These are phyloP conservation scores for Paramyrothecium sp. DNA, from an alignment of 2,329 filamentous ascomycete species.

Conservation along the genomic window DNA sequence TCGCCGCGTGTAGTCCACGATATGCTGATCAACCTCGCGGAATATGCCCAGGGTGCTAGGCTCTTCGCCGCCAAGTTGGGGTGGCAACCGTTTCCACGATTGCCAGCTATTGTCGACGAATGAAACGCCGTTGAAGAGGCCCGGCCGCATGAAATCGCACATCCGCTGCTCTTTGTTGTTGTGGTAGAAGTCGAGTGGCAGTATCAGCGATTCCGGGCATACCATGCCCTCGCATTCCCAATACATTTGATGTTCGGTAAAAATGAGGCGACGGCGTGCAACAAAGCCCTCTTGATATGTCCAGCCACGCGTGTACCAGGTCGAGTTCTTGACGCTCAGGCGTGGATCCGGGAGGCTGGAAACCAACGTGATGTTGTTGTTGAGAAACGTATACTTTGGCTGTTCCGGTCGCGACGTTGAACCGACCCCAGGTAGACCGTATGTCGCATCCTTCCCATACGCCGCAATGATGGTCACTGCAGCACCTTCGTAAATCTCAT, in stretches of 20 bases:
- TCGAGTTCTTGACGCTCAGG: slow-evolving; percentile 25
- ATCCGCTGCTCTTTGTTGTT: slow-evolving; percentile 29
- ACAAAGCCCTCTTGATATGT: slow-evolving; percentile 38
- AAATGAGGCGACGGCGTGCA: slow-evolving; percentile 33
- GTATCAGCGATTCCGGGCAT: slow-evolving; percentile 30
- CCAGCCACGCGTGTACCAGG: slow-evolving; percentile 35
- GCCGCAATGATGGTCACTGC: slow-evolving; percentile 37
- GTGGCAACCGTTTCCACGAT: slow-evolving; percentile 28
- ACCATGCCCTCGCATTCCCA: slow-evolving; percentile 38
- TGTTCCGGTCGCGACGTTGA: slow-evolving; percentile 21
- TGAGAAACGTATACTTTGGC: slow-evolving; percentile 29
- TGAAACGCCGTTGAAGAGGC: slow-evolving; percentile 31
- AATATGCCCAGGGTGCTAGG: slow-evolving; percentile 33
- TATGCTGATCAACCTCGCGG: slow-evolving; percentile 30
- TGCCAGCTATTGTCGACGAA: slow-evolving; percentile 34
- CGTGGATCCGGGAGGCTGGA: slow-evolving; percentile 28
- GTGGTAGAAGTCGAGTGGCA: slow-evolving; percentile 29
- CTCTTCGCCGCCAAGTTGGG: slow-evolving; percentile 15
- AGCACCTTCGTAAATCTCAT: slow-evolving; percentile 32
- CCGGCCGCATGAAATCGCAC: slow-evolving; percentile 32
- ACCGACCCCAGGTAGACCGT: slow-evolving; percentile 33
- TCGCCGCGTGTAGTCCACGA: slow-evolving; percentile 27
- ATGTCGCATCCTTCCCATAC: slow-evolving; percentile 27
- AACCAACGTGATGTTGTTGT: slow-evolving; percentile 28
- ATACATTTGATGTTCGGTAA: slow-evolving; percentile 37